These are phyloP conservation scores for Exophiala alcalophila DNA, from an alignment of 2,329 filamentous ascomycete genomes.

Conservation along the genomic window DNA sequence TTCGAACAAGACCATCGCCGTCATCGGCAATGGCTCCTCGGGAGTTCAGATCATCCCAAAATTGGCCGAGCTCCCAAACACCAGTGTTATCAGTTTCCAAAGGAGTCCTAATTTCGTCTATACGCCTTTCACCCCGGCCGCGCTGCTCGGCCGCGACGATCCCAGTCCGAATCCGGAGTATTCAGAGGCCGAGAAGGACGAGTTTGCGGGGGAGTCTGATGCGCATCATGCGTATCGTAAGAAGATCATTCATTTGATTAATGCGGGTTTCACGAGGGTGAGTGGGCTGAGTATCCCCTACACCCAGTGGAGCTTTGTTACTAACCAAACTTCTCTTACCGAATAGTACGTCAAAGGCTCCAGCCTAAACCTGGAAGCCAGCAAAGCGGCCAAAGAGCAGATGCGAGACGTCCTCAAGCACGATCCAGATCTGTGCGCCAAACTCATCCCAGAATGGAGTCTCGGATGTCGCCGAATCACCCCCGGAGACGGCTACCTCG, in stretches of 20 bases:
- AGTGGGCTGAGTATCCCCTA: not conserved
- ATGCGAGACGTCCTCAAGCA: conserved; percentile 24
- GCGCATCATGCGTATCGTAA: conserved; percentile 38
- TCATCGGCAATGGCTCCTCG: conserved; percentile 36
- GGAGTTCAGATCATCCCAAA: conserved; percentile 41
- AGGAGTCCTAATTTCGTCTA: conserved; percentile 36
- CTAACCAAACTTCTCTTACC: conserved; percentile 2
- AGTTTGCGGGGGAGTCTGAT: conserved; percentile 29
- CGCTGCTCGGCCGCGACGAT: conserved; percentile 26
- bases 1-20: conserved; percentile 31
- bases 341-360: conserved; percentile 17
- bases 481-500: conserved; percentile 52
- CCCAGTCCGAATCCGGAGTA: conserved; percentile 27
- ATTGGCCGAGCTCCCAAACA: conserved; percentile 24
- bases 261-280: conserved; percentile 23
- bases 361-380: conserved; percentile 16
- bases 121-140: conserved; percentile 30
- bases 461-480: conserved; percentile 49
- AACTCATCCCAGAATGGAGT: conserved; percentile 30
- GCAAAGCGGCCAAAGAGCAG: conserved; percentile 10
- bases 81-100: conserved; percentile 35
- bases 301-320: not conserved
- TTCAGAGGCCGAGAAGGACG: conserved; percentile 34
- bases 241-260: conserved; percentile 31
- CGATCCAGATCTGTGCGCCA: conserved; percentile 26